Evolutionary conservation across 805 yeast species (phyloP).

Genomic region (Komagataella phaffii): DNA sequence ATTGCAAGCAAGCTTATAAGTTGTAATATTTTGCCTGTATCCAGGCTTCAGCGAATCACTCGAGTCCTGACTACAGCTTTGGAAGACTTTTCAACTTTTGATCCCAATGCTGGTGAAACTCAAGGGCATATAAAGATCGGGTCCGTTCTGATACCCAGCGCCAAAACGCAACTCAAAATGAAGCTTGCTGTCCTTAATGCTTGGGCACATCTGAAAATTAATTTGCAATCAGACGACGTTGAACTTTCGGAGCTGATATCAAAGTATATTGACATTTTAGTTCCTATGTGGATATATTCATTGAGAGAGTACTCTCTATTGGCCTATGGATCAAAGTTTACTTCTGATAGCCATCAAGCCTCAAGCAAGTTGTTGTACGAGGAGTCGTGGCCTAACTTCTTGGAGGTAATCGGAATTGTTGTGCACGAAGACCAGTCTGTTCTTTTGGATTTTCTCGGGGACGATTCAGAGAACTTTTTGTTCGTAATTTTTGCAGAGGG

Average conservation of each 20-base stretch:
- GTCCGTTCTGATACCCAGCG: conserved; percentile 33
- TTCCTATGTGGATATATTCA: conserved; percentile 69
- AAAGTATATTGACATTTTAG: conserved; percentile 44
- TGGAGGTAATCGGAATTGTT: conserved; percentile 60
- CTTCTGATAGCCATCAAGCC: conserved; percentile 24
- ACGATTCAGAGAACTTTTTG: conserved; percentile 52
- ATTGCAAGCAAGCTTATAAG: conserved; percentile 68
- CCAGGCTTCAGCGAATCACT: conserved; percentile 40
- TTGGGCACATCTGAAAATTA: conserved; percentile 51
- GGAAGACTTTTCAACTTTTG: conserved; percentile 33
- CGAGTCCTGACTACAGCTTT: conserved; percentile 54
- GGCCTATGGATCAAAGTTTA: conserved; percentile 31
- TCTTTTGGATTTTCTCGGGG: conserved; percentile 34
- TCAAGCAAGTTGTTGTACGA: conserved; percentile 33
- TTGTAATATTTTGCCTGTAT: conserved; percentile 37
- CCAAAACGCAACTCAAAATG: conserved; percentile 34
- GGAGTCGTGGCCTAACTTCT: conserved; percentile 62
- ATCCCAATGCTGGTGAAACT: conserved; percentile 14
- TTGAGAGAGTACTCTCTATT: conserved; percentile 62
- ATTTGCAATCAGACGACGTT: conserved; percentile 17
- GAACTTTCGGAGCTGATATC: conserved; percentile 36
- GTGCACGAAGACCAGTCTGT: conserved; percentile 34
- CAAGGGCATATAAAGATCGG: conserved; percentile 35
- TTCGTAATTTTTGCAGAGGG: conserved; percentile 78
- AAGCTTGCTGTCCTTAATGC: conserved; percentile 52